Conservation (phyloP, 192 early-diverging fungal genomes). For the Hyaloraphidium curvatum region DNA sequence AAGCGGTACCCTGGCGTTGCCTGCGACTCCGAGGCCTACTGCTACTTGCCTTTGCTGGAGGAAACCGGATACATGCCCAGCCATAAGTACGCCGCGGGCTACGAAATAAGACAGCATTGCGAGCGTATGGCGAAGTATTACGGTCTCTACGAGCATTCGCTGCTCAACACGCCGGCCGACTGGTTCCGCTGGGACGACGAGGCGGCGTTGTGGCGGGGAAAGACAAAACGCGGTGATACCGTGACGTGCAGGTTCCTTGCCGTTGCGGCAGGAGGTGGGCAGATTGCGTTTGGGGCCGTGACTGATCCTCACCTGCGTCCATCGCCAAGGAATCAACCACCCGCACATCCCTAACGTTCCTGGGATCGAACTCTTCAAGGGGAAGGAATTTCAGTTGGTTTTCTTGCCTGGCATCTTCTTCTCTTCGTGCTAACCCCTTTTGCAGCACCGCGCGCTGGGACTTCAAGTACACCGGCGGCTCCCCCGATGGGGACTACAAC, state of each 20-base stretch:
- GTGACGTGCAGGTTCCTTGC: not conserved
- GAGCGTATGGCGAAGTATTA: not conserved
- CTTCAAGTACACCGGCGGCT: not conserved
- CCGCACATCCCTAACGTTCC: not conserved
- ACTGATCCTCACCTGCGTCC: too few relatives aligned
- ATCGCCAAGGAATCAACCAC: too few relatives aligned
- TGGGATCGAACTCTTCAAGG: not conserved
- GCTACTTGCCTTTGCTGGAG: not conserved
- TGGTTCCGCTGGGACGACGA: not conserved
- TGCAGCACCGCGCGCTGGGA: slow-evolving; percentile 1
- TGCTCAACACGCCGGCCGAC: not conserved
- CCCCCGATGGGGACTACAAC: slow-evolving; percentile 1
- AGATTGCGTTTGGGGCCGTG: too few relatives aligned
- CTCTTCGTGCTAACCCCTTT: too few relatives aligned
- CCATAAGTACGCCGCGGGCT: not conserved
- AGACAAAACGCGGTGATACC: not conserved
- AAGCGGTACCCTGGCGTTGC: too few relatives aligned
- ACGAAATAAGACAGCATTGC: not conserved
- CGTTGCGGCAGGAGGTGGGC: not conserved
- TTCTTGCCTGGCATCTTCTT: too few relatives aligned
- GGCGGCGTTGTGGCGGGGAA: not conserved
- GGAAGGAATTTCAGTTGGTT: slow-evolving; percentile 3
- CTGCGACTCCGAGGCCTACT: not conserved
- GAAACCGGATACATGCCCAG: not conserved
- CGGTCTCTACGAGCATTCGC: not conserved